Evolutionary conservation across 163 green algal genomes (phyloP).

Genomic region (Chloromonas sp.): DNA sequence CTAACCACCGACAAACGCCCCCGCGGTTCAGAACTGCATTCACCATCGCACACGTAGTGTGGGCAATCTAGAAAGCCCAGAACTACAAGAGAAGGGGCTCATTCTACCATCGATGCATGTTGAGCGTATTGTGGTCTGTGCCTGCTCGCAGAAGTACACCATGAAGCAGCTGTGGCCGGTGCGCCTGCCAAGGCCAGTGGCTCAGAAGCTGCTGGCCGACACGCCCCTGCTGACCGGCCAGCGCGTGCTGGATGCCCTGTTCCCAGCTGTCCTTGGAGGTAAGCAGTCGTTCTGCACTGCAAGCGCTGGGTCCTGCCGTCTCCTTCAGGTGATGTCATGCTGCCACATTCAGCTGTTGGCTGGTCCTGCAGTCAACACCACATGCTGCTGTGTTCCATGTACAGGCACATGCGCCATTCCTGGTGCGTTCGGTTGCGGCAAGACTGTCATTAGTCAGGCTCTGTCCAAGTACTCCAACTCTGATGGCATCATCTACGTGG

Average conservation of each 20-base stretch:
- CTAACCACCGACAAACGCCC: too few relatives aligned
- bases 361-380: too few relatives aligned
- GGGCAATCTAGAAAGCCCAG: too few relatives aligned
- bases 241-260: constrained; percentile 94
- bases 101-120: too few relatives aligned
- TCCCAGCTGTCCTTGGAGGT: constrained; percentile 93
- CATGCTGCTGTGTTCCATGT: background rate
- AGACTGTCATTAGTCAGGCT: constrained; percentile 98
- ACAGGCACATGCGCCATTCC: constrained; percentile 95
- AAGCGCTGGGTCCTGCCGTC: too few relatives aligned
- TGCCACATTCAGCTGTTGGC: too few relatives aligned
- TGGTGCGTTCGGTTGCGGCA: constrained; percentile 97
- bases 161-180: constrained; percentile 98
- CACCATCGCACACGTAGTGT: too few relatives aligned
- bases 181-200: constrained; percentile 81
- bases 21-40: too few relatives aligned
- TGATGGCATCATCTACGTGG: constrained; percentile 99
- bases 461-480: constrained; percentile 98
- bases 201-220: constrained; percentile 92
- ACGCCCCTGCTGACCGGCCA: constrained; percentile 96
- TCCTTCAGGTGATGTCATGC: too few relatives aligned
- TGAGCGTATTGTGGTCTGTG: too few relatives aligned
- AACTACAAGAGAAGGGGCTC: too few relatives aligned
- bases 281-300: background rate
- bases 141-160: constrained; percentile 67